Base-by-base conservation (phyloP, 2,329 filamentous ascomycete genomes). In the Neonectria ditissima region DNA sequence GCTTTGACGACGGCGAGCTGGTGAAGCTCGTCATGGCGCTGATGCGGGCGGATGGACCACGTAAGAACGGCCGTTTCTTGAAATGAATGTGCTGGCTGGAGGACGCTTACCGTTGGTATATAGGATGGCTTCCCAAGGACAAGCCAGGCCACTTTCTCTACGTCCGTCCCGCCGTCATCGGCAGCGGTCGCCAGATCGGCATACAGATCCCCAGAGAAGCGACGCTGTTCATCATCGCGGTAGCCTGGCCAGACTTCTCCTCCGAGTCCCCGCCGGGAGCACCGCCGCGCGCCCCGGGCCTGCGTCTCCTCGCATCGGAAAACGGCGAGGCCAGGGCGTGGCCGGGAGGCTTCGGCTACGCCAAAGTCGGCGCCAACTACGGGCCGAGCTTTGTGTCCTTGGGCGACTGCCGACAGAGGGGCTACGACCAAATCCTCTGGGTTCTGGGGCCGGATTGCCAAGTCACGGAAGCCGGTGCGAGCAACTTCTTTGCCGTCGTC, bases 401-500 rank as follows among this genome's bases (percentile, higher is more conserved):
- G 2, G 50, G 51, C 13, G 65, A 62, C 13, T 66, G 67, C 5
- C 47, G 55, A 2, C 32, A 26, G 2, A 28, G 52, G 4, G 68
- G 67, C 2, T 70, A 66, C 9, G 53, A 62, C 18, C 64, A 68
- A 77, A 86, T 92, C 18, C 81, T 92, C 8, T 92, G 90, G 90
- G 79, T 92, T 22, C 89, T 91, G 60, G 89, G 88, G 1, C 78
- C 84, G n/a, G 83, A 91, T 55, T 82, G 84, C 51, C 48, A 63
- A 37, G 59, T 62, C 7, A 65, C 63, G 2, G 63, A 65, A 41
- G 63, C 63, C 3, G 63, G 90, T 0, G 89, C 88, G 1, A 87
- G 84, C 57, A 92, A 92, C 74, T 91, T 92, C 79, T 91, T 92
- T 74, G 82, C 90, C 5, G 81, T 92, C 13, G 88, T 87, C 86